Evolutionary conservation across 1,284 basidiomycete genomes (phyloP), one percentile per base, ranked within the genome.

Genomic region (Grifola frondosa): DNA sequence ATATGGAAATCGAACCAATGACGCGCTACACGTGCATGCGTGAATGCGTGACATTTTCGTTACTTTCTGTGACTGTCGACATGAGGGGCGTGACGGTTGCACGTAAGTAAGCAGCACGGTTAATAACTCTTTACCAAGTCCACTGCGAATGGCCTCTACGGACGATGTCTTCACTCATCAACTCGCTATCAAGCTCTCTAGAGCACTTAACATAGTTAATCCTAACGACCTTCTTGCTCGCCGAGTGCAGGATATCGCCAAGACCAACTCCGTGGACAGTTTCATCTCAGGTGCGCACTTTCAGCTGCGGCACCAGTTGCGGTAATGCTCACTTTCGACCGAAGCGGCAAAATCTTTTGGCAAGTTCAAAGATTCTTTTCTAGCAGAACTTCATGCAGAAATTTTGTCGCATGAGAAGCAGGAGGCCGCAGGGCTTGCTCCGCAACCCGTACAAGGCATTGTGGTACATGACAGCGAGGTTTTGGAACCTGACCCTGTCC

Each of bases 181-280:
- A 46, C 66, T 91, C 25, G 89, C 89, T 16, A 87, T 91, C 50
- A 81, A 88, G 67, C 75, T 94, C 21, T 91, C 89, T 4, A 70
- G 91, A 23, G 80, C 81, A 8, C 73, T 93, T 57, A 92, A 92
- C 63, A 73, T 75, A 9, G 64, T 91, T 46, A 90, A 90, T 56
- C 88, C 88, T 1, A 94, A 93, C 61, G 88, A 91, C 56, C 67
- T 88, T 2, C 75, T 95, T 19, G 90, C 90, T 1, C 74, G 78
- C 47, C 73, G 86, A 46, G 87, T 94, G 30, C 83, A 84, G 37
- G 85, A 88, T 52, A 87, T 94, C 40, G 90, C 88, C 5, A 82
- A 80, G 62, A 78, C 76, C 2, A 88, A 82, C 53, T 61, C 80
- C 2, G 55, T 78, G 16, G 78, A 81, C 17, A 80, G 75, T 1